Base-by-base conservation (phyloP, 148 eudicot genomes). In the Polygonum maritimum region DNA sequence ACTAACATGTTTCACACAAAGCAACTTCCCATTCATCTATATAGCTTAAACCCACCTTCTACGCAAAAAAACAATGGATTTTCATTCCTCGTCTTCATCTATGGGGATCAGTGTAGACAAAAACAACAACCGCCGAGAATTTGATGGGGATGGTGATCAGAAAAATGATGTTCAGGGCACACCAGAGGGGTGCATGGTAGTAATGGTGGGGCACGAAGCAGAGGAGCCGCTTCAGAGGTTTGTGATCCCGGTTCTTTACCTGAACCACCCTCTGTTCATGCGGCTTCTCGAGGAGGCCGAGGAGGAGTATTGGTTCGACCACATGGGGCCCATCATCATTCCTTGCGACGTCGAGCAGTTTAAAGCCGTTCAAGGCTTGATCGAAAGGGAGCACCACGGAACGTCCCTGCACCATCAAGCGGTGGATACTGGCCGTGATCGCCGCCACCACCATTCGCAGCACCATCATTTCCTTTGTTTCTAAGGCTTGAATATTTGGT, bases 231-330 rank as follows among this genome's bases (percentile, higher is more conserved):
- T 51, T 9, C 21, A 83, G 60, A 77, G 89, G n/a, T 81, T 88
- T 38, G 85, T 88, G 12, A 78, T 88, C 11, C 91, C 89, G 0
- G 83, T 88, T 11, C 77, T 78, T 2, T 84, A 86, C 77, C 80
- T 88, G 9, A 88, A 86, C 21, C 91, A 88, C 41, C 91, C 88
- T 0, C 38, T 86, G 31, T 88, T 88, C 76, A 72, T 83, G 82
- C 57, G 73, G 49, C 77, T 88, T 35, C 81, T 88, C 6, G 86
- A 86, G 57, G 91, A 86, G 57, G 87, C 89, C 2, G 91, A 88
- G 51, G 87, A 88, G 2, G 91, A 82, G 73, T 86, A 84, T 11
- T 86, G 91, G 0, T 88, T 88, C 40, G 82, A 86, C 55, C 91
- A 88, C 19, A 86, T 83, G 60, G 91, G 91, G 14, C 76, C 88